These are phyloP conservation scores for Daldinia caldariorum DNA, from an alignment of 495 filamentous ascomycete species.

Conservation along the genomic window DNA sequence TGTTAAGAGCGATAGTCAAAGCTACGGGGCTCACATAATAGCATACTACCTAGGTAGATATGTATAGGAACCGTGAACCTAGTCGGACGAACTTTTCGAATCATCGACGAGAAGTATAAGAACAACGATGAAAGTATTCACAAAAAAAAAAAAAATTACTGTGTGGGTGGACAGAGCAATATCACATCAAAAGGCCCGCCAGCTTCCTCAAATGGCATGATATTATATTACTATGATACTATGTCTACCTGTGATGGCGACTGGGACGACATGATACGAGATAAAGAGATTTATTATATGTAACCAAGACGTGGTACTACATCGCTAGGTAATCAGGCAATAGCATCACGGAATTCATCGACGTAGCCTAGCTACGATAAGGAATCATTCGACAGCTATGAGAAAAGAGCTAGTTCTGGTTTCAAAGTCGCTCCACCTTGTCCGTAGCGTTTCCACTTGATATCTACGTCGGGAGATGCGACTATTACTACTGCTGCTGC, in stretches of 20 bases:
- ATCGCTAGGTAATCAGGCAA: not conserved
- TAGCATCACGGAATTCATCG: not conserved
- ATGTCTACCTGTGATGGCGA: not conserved
- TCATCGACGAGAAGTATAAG: not conserved
- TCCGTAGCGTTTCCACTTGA: not conserved
- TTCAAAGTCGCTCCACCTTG: not conserved
- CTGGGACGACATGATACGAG: not conserved
- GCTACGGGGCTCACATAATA: not conserved
- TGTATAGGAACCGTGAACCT: not conserved
- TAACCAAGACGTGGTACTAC: conserved; percentile 2
- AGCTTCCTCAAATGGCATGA: not conserved
- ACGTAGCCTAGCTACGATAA: not conserved
- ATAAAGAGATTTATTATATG: not conserved
- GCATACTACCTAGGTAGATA: too few species aligned
- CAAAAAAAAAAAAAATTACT: too few species aligned
- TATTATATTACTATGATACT: not conserved
- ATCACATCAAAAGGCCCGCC: not conserved
- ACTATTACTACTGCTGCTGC: too few species aligned
- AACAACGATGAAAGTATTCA: not conserved
- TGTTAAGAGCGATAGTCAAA: not conserved
- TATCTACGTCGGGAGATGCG: not conserved
- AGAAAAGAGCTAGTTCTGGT: not conserved
- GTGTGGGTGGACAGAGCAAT: not conserved
- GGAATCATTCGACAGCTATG: not conserved
- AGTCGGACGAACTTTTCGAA: not conserved